Base-by-base conservation (phyloP, 192 early-diverging fungal genomes). In the Dimargaris cristalligena region DNA sequence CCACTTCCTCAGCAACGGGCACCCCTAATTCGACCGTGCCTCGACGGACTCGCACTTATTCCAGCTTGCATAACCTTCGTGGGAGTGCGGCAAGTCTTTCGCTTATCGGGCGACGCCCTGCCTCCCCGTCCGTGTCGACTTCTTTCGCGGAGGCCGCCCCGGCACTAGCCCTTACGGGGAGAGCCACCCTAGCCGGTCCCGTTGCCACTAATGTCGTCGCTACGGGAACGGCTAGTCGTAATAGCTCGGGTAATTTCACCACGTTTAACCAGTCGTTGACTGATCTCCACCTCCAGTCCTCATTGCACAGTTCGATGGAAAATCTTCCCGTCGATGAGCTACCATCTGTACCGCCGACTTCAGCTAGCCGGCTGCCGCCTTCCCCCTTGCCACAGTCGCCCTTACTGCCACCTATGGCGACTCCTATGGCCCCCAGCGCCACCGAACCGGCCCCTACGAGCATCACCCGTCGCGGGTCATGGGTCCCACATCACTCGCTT, bases 191-290 rank as follows among this genome's bases (percentile, higher is more conserved):
- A n/a, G 55, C 55, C 13, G 32, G 4, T 10, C 55, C 55, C 9
- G 33, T 57, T 14, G 55, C 55, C 33, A 57, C 55, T 6, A 8
- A 31, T 11, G 55, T 57, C n/a, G 33, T 57, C 16, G 55, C 16
- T 13, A 34, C 55, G 3, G 55, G 55, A 3, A 34, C 3, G 33
- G 38, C 55, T 8, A 57, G 55, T 26, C 55, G 55, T 13, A 32
- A n/a, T 18, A 57, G 55, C 34, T 57, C 55, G 55, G 55, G 55
- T 4, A 57, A 32, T 4, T 57, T n/a, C 23, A n/a, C 55, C 22
- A n/a, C 26, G 30, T 16, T 2, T 30, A 23, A 52, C 6, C 2
- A 2, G 20, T 52, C 50, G 20, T 26, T 52, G 14, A 16, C 20
- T 26, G 50, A 52, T 23, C 50, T 23, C 13, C 50, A 23, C n/a